These are phyloP conservation scores for Phaffia tasmanica DNA, from an alignment of 768 basidiomycete genomes.

Conservation along the genomic window DNA sequence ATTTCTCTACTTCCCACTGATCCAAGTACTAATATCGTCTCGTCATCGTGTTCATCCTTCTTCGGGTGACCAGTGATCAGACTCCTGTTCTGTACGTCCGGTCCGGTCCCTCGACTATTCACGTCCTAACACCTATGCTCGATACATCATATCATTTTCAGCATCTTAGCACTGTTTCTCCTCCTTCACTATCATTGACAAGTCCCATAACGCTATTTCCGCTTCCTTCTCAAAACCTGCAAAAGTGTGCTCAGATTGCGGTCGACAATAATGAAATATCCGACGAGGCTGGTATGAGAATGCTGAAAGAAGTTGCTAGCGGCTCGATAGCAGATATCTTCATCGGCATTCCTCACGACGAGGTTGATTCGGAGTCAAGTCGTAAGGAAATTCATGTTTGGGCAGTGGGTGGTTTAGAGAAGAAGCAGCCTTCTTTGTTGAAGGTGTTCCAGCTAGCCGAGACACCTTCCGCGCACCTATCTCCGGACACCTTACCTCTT, in stretches of 20 bases:
- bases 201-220: slow-evolving; percentile 51
- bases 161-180: slow-evolving; percentile 61
- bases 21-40: slow-evolving; percentile 39
- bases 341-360: slow-evolving; percentile 30
- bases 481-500: slow-evolving; percentile 4
- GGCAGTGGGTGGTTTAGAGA: slow-evolving; percentile 63
- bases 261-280: slow-evolving; percentile 33
- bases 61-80: slow-evolving; percentile 46
- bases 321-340: slow-evolving; percentile 51
- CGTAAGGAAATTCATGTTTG: slow-evolving; percentile 25
- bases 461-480: background rate
- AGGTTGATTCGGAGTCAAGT: slow-evolving; percentile 28
- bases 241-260: slow-evolving; percentile 40
- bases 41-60: slow-evolving; percentile 54
- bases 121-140: slow-evolving; percentile 76
- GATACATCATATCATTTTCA: slow-evolving; percentile 76
- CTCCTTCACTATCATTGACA: slow-evolving; percentile 40
- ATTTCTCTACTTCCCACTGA: background rate
- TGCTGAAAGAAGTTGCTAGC: slow-evolving; percentile 48
- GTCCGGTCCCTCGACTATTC: slow-evolving; percentile 66
- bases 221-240: slow-evolving; percentile 55
- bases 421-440: slow-evolving; percentile 54
- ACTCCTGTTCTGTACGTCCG: slow-evolving; percentile 68
- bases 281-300: slow-evolving; percentile 49
- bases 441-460: slow-evolving; percentile 25